These are phyloP conservation scores for Medicago lupulina DNA, from an alignment of 306 rosid species.

Conservation along the genomic window DNA sequence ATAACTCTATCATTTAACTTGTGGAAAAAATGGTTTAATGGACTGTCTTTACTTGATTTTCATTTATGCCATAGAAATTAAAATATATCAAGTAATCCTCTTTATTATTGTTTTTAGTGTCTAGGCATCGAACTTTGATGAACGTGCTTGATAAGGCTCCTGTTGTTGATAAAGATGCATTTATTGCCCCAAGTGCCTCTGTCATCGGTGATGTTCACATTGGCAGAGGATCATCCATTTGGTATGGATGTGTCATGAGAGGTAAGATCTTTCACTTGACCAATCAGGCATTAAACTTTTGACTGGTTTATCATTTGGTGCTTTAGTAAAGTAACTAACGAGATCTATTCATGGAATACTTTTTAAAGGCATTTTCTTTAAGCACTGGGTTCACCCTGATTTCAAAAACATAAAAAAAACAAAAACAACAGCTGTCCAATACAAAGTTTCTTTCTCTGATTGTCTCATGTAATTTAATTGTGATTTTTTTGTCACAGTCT, in stretches of 20 bases:
- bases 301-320: not conserved
- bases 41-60: slow-evolving; percentile 8
- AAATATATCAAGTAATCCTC: slow-evolving; percentile 11
- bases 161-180: slow-evolving; percentile 76
- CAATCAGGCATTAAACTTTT: slow-evolving; percentile 7
- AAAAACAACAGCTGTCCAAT: not conserved
- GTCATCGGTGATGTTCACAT: slow-evolving; percentile 81
- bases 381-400: not conserved
- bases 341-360: not conserved
- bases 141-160: slow-evolving; percentile 90
- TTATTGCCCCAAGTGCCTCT: slow-evolving; percentile 94
- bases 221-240: slow-evolving; percentile 84
- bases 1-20: not conserved
- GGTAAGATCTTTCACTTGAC: slow-evolving; percentile 52
- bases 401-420: not conserved
- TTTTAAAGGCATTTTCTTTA: not conserved
- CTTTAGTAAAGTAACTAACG: not conserved
- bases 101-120: slow-evolving; percentile 53
- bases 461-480: slow-evolving; percentile 5
- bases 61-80: slow-evolving; percentile 11
- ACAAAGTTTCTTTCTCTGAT: slow-evolving; percentile 20
- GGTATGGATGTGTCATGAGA: slow-evolving; percentile 98
- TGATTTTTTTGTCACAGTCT: not conserved
- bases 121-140: slow-evolving; percentile 95
- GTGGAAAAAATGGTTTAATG: not conserved